Base-by-base conservation (phyloP, 805 yeast species). In the Ogataea methanolica region DNA sequence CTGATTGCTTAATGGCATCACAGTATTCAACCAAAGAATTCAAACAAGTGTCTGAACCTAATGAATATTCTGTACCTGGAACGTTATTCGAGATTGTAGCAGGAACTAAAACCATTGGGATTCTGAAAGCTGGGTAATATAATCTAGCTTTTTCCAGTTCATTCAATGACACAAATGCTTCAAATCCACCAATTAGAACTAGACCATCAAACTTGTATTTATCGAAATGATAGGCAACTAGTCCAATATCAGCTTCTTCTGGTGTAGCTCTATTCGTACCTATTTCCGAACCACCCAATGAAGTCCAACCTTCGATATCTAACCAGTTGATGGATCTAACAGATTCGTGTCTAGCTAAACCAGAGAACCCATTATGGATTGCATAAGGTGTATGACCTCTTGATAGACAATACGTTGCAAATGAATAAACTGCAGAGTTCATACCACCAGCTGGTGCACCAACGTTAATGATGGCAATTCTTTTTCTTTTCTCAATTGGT, bases 391-490 rank as follows among this genome's bases (percentile, higher is more conserved):
- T 77, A 67, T 85, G 92, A 45, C 92, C 94, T 57, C 76, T 75
- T 31, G 90, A 83, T 71, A 86, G 68, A 72, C 89, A 83, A 67
- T 81, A 85, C 11, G 82, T 75, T 1, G 90, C 86, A 63, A 82
- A 81, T 2, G 92, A 85, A 54, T 84, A 74, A 4, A 83, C 83
- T n/a, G 90, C 85, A 41, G 88, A 78, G 65, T 86, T 86, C 71
- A 86, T 74, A 49, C 87, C 91, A 55, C 86, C 84, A 19, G 89
- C 82, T 33, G 94, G 85, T 3, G 94, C 92, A 56, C 94, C 94
- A 50, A 85, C 83, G 56, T 85, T 84, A 44, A 85, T 74, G 39
- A 85, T 76, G 41, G 88, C 92, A 52, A 84, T 79, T 54, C 77
- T 82, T 58, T 80, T 69, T 54, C 82, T 73, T 58, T 82, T 67